phyloP scores from a whole-genome alignment of 352 stramenopile species.

The Pythium oligandrum region DNA sequence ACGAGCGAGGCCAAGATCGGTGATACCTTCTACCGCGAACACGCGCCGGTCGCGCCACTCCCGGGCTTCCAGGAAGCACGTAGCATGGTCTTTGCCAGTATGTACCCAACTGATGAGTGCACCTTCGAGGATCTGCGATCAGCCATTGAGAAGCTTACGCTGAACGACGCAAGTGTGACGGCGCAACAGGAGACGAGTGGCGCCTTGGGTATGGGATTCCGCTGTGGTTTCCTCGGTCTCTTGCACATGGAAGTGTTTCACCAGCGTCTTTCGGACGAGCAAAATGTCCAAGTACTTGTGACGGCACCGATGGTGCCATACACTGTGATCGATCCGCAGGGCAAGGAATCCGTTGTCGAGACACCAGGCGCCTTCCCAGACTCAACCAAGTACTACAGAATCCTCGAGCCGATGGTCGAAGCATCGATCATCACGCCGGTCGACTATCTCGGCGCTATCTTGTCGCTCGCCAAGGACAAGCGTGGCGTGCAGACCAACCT shows the following conservation, averaged over 20 bases:
- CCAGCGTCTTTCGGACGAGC: slow-evolving; percentile 97
- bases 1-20: slow-evolving; percentile 94
- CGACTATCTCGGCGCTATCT: slow-evolving; percentile 93
- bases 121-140: slow-evolving; percentile 96
- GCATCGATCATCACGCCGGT: slow-evolving; percentile 95
- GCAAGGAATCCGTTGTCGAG: slow-evolving; percentile 41
- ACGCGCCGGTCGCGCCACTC: slow-evolving; percentile 52
- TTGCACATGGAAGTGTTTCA: slow-evolving; percentile 99
- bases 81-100: slow-evolving; percentile 98
- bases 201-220: slow-evolving; percentile 93
- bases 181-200: slow-evolving; percentile 95
- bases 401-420: slow-evolving; percentile 96
- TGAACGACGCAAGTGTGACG: slow-evolving; percentile 97
- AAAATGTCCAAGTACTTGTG: slow-evolving; percentile 96
- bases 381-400: slow-evolving; percentile 83
- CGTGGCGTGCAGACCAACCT: slow-evolving; percentile 90
- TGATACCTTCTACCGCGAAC: slow-evolving; percentile 79
- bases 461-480: slow-evolving; percentile 92
- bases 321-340: slow-evolving; percentile 72
- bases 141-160: slow-evolving; percentile 93
- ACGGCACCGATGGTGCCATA: slow-evolving; percentile 99
- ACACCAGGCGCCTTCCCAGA: slow-evolving; percentile 73
- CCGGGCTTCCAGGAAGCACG: slow-evolving; percentile 79
- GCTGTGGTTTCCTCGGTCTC: slow-evolving; percentile 96
- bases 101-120: slow-evolving; percentile 96